Conservation (phyloP, 2,329 filamentous ascomycete genomes). For the Colletotrichum noveboracense region DNA sequence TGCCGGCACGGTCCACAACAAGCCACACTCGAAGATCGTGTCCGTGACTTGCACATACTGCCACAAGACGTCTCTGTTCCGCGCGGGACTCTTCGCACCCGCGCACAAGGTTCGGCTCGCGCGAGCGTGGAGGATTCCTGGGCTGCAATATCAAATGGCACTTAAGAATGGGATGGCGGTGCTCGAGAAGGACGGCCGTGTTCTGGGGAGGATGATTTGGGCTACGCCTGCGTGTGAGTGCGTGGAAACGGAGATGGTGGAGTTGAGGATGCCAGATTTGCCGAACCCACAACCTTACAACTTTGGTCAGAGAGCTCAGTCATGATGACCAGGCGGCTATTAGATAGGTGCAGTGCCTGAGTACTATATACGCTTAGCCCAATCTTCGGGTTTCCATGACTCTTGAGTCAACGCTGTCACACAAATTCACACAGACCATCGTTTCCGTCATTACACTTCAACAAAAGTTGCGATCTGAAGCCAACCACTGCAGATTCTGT, state of each 20-base stretch:
- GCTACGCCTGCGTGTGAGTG: constrained; percentile 21
- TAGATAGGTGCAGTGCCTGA: too few relatives aligned
- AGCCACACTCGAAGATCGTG: not conserved
- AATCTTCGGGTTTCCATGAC: too few relatives aligned
- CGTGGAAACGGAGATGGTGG: constrained; percentile 22
- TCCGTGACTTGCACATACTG: not conserved
- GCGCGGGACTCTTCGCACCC: not conserved
- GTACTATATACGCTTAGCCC: too few relatives aligned
- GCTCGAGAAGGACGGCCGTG: not conserved
- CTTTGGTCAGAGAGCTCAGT: too few relatives aligned
- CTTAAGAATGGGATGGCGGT: not conserved
- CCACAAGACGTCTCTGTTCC: not conserved
- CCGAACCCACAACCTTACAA: not conserved
- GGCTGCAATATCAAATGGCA: not conserved
- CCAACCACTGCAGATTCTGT: too few relatives aligned
- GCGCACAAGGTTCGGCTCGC: not conserved
- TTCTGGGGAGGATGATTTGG: constrained; percentile 1
- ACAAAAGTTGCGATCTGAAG: too few relatives aligned
- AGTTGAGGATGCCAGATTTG: constrained; percentile 22
- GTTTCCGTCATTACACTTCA: too few relatives aligned
- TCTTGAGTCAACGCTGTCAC: too few relatives aligned
- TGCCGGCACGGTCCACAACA: not conserved
- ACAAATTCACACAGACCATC: too few relatives aligned
- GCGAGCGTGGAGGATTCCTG: not conserved
- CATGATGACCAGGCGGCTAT: too few relatives aligned